A percentile compares a stretch with the other conserved stretches of the same genome.
Conservation (phyloP, 2,329 filamentous ascomycete genomes). For the Thelonectria blattea region DNA sequence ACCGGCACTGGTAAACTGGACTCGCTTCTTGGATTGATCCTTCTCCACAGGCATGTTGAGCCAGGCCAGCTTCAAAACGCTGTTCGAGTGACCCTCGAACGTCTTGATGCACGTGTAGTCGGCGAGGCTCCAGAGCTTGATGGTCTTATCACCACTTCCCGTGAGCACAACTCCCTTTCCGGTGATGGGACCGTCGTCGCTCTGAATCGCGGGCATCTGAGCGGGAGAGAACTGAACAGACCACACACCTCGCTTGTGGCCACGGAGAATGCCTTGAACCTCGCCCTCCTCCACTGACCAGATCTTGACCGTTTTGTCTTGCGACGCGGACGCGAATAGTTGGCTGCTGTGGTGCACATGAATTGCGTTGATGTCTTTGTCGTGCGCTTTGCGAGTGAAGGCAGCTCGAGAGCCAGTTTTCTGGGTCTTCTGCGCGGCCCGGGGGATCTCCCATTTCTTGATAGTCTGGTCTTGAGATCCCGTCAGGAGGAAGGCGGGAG, state of each 20-base stretch:
- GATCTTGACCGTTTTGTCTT: constrained; percentile 96
- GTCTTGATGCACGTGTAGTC: constrained; percentile 94
- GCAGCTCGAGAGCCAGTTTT: constrained; percentile 68
- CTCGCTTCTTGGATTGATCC: constrained; percentile 62
- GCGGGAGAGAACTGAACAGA: constrained; percentile 88
- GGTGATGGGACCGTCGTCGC: constrained; percentile 73
- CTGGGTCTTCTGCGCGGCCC: constrained; percentile 50
- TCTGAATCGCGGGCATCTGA: constrained; percentile 74
- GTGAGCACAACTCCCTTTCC: constrained; percentile 85
- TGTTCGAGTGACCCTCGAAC: constrained; percentile 96
- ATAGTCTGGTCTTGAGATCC: constrained; percentile 95
- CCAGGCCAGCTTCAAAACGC: constrained; percentile 93
- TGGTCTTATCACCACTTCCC: constrained; percentile 92
- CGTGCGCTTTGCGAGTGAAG: constrained; percentile 94
- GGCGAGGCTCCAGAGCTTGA: constrained; percentile 91
- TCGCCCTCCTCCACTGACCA: constrained; percentile 92
- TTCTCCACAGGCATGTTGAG: constrained; percentile 62
- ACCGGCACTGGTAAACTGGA: constrained; percentile 83
- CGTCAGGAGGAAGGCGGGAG: constrained; percentile 84
- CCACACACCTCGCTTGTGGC: constrained; percentile 96
- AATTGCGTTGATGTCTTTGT: constrained; percentile 98
- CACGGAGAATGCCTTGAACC: constrained; percentile 86
- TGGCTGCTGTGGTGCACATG: constrained; percentile 76
- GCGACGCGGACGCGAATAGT: constrained; percentile 94
- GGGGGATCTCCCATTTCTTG: constrained; percentile 88